phyloP scores from a whole-genome alignment of 2,329 filamentous ascomycete species.

The Penicillium sp. region DNA sequence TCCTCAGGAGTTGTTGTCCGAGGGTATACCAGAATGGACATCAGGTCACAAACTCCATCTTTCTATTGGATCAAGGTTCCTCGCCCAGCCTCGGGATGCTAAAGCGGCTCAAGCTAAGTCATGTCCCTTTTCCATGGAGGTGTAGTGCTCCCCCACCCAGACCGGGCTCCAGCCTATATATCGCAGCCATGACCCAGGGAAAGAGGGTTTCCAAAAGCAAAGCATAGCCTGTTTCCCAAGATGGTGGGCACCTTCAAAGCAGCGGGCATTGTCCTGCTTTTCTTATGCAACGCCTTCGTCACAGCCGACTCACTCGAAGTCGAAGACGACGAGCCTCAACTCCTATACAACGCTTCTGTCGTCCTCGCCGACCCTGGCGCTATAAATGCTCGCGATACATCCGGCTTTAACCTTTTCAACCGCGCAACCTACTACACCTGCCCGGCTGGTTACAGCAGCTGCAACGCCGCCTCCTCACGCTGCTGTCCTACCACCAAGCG shows the following conservation, averaged over 20 bases:
- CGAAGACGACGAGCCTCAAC: slow-evolving; percentile 11
- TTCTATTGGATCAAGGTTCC: too few species aligned
- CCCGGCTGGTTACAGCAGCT: slow-evolving; percentile 9
- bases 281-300: slow-evolving; percentile 1
- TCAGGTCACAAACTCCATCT: too few species aligned
- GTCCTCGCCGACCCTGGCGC: background rate
- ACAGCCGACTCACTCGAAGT: background rate
- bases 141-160: too few species aligned
- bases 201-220: too few species aligned
- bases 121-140: too few species aligned
- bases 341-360: slow-evolving; percentile 8
- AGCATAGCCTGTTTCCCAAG: slow-evolving; percentile 1
- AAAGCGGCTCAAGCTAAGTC: too few species aligned
- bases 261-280: slow-evolving; percentile 1
- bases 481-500: slow-evolving; percentile 10
- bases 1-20: background rate
- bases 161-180: too few species aligned
- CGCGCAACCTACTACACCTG: slow-evolving; percentile 8
- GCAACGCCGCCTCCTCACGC: slow-evolving; percentile 8
- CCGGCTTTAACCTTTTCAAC: slow-evolving; percentile 21
- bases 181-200: background rate
- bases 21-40: too few species aligned
- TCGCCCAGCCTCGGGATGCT: too few species aligned
- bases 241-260: slow-evolving; percentile 2
- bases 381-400: slow-evolving; percentile 5